These are phyloP conservation scores for Stenocarpella maydis DNA, from an alignment of 2,329 filamentous ascomycete genomes.

Conservation along the genomic window DNA sequence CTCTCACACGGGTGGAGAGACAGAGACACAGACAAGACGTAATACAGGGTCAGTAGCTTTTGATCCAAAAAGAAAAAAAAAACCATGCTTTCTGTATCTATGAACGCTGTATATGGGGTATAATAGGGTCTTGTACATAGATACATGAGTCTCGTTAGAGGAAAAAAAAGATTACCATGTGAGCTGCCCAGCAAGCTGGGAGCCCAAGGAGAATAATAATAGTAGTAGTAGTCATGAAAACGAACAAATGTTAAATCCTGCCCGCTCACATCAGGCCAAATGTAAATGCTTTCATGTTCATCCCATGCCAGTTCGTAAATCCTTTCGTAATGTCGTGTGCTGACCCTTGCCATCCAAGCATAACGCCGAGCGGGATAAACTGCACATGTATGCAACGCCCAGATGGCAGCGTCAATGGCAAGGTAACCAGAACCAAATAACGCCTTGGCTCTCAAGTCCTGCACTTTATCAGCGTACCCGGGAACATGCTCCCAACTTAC, in stretches of 20 bases:
- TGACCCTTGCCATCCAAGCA: conserved; percentile 1
- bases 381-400: conserved; percentile 4
- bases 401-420: conserved; percentile 7
- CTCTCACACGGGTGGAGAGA: no score
- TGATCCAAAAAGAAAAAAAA: neutral
- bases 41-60: neutral
- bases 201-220: neutral
- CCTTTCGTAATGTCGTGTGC: conserved; percentile 9
- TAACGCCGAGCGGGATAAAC: neutral
- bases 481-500: neutral
- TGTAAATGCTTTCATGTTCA: conserved; percentile 17
- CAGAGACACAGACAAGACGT: neutral
- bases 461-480: neutral
- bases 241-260: neutral
- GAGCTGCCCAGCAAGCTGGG: conserved; percentile 10
- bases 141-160: conserved; percentile 6
- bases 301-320: conserved; percentile 1
- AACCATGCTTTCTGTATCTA: conserved; percentile 24
- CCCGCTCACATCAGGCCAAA: neutral
- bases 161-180: conserved; percentile 5
- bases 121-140: conserved; percentile 23
- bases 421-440: neutral
- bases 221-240: neutral
- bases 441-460: neutral
- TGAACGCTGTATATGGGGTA: conserved; percentile 26